Evolutionary conservation across 345 rosid genomes (phyloP).

Genomic region (Firmiana major): DNA sequence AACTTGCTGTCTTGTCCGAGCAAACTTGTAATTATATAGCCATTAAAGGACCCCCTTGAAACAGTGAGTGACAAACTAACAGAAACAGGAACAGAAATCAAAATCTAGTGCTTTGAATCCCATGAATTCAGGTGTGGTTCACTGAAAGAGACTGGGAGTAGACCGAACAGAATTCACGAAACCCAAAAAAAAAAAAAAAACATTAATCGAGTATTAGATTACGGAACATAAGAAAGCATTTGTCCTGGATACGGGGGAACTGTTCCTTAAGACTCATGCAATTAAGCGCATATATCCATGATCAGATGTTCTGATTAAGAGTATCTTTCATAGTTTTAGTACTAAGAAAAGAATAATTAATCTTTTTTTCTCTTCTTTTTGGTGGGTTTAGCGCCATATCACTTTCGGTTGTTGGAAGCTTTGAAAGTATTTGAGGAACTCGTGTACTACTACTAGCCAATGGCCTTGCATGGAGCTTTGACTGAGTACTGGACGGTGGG

Average conservation of each 20-base stretch:
- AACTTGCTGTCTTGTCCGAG: conserved; percentile 6
- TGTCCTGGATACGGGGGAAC: conserved; percentile 29
- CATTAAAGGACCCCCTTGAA: background rate
- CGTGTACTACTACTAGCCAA: conserved; percentile 7
- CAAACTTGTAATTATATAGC: conserved; percentile 18
- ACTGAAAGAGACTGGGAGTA: background rate
- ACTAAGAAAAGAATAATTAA: background rate
- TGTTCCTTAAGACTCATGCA: conserved; percentile 37
- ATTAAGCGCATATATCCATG: conserved; percentile 21
- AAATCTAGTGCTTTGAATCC: conserved; percentile 45
- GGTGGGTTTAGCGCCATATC: background rate
- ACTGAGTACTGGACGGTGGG: conserved; percentile 29
- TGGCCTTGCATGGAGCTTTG: conserved; percentile 17
- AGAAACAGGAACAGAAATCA: conserved; percentile 19
- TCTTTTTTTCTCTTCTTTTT: no score
- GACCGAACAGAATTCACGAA: conserved; percentile 30
- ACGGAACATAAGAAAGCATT: conserved; percentile 23
- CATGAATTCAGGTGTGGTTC: conserved; percentile 25
- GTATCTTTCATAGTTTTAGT: background rate
- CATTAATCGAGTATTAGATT: background rate
- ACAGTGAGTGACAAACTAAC: conserved; percentile 24
- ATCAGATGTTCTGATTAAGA: conserved; percentile 12
- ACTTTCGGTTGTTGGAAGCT: conserved; percentile 23
- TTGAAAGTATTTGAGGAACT: conserved; percentile 10
- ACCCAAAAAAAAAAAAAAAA: conserved; percentile 23